These are phyloP conservation scores for Leishmania tarentolae DNA, from an alignment of 208 protist species.

Conservation along the genomic window DNA sequence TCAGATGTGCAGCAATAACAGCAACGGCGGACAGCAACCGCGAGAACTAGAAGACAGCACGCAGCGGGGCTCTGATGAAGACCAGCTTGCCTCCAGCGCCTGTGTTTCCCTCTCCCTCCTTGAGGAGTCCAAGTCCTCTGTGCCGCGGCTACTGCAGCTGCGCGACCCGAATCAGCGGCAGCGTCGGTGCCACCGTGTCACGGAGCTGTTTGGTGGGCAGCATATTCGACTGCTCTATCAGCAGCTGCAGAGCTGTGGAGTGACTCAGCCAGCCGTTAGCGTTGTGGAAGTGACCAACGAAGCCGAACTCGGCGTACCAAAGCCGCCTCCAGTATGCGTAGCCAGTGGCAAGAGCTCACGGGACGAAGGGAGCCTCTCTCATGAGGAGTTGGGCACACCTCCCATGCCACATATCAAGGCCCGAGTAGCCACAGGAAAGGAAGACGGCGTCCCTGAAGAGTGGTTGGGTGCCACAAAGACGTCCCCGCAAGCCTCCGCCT, in stretches of 20 bases:
- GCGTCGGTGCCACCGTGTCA: slow-evolving; percentile 12
- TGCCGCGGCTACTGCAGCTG: background rate
- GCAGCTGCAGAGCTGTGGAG: slow-evolving; percentile 32
- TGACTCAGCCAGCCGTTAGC: slow-evolving; percentile 26
- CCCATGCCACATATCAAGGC: background rate
- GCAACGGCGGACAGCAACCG: background rate
- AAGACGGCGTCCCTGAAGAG: background rate
- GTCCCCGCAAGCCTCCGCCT: background rate
- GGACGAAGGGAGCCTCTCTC: background rate
- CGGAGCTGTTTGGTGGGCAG: slow-evolving; percentile 22
- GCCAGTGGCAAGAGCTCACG: background rate
- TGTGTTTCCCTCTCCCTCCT: background rate
- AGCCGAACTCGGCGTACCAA: background rate
- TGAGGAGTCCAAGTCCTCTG: background rate
- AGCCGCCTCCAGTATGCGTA: slow-evolving; percentile 6
- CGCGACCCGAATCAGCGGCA: background rate
- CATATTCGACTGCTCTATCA: slow-evolving; percentile 30
- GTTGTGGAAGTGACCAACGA: slow-evolving; percentile 30
- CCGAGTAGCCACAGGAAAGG: background rate
- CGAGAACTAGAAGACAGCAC: background rate
- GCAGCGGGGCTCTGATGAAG: background rate
- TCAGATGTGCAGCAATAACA: background rate
- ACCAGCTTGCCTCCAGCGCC: background rate
- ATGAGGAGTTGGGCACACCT: background rate
- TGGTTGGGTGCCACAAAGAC: background rate